Base-by-base conservation (phyloP, 345 rosid genomes). In the Theobroma cacao region DNA sequence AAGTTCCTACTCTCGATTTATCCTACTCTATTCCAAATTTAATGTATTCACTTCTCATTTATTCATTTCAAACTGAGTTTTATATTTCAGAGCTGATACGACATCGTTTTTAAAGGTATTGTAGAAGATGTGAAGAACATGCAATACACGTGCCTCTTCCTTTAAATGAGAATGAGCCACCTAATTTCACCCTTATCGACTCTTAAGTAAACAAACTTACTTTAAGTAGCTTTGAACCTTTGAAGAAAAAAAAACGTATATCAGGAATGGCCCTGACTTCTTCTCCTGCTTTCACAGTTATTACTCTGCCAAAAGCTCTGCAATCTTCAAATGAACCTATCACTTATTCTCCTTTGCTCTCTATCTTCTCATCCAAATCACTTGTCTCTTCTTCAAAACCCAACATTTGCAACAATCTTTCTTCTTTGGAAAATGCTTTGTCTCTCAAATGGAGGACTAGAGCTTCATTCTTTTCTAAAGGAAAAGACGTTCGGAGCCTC, bases 391-490 rank as follows among this genome's bases (percentile, higher is more conserved):
- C 45, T 18, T 31, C 79, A 0, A 88, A 76, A 53, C 66, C 82
- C 61, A 77, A 78, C 38, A 6, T 33, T 80, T 83, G 64, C 34
- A 75, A 38, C 3, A 70, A 74, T 70, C 62, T 75, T 80, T 71
- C 65, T 65, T 34, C 82, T 75, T 26, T 50, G 76, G 14, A 75
- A 28, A 1, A 28, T 67, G 28, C 74, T 55, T 17, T 48, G 68
- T 43, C 48, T 66, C 24, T 80, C 77, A 85, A 84, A 64, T 87
- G 87, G 89, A 86, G 88, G 76, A 86, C 75, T 2, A 22, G 43
- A 12, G 82, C 78, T 62, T 88, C 91, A 7, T 79, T 79, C 76
- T 84, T 88, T 76, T 69, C 84, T 8, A 76, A 77, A 34, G 68
- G 74, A 2, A 75, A 79, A 55, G 87, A 80, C 48, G 74, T 75